Conservation (phyloP, 495 filamentous ascomycete species). For the Penicillium herquei region DNA sequence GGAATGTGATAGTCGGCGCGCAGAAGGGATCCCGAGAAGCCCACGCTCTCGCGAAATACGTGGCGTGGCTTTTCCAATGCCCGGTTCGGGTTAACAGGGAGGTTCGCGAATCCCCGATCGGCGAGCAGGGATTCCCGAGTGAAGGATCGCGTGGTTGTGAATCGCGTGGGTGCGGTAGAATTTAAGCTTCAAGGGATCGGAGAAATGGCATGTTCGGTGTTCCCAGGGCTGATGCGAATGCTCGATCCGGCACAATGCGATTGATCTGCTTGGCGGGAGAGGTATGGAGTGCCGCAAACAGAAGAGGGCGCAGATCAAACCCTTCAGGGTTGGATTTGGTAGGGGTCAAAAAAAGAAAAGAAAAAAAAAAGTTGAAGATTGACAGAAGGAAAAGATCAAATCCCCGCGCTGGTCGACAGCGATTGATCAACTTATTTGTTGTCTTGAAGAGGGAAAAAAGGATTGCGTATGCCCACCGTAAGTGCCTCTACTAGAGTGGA, state of each 20-base stretch:
- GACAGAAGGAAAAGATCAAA: background rate
- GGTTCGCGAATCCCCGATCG: background rate
- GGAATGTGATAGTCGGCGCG: slow-evolving; percentile 11
- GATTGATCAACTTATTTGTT: background rate
- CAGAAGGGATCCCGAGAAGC: background rate
- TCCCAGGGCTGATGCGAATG: slow-evolving; percentile 1
- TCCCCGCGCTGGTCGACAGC: background rate
- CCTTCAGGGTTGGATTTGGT: background rate
- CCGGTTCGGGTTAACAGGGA: background rate
- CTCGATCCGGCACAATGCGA: slow-evolving; percentile 16
- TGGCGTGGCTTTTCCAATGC: background rate
- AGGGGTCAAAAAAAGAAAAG: background rate
- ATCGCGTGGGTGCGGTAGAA: slow-evolving; percentile 5
- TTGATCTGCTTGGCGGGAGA: slow-evolving; percentile 4
- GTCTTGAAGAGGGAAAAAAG: background rate
- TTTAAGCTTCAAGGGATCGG: slow-evolving; percentile 13
- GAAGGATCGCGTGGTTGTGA: background rate
- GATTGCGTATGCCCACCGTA: slow-evolving; percentile 15
- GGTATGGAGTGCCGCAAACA: slow-evolving; percentile 18
- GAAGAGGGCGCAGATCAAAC: slow-evolving; percentile 2
- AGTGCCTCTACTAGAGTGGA: slow-evolving; percentile 12
- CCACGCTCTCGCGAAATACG: background rate
- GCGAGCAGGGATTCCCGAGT: background rate
- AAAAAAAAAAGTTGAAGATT: background rate
- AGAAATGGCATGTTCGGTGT: slow-evolving; percentile 16